Base-by-base conservation (phyloP, 2,329 filamentous ascomycete genomes). In the Aaosphaeria arxii region DNA sequence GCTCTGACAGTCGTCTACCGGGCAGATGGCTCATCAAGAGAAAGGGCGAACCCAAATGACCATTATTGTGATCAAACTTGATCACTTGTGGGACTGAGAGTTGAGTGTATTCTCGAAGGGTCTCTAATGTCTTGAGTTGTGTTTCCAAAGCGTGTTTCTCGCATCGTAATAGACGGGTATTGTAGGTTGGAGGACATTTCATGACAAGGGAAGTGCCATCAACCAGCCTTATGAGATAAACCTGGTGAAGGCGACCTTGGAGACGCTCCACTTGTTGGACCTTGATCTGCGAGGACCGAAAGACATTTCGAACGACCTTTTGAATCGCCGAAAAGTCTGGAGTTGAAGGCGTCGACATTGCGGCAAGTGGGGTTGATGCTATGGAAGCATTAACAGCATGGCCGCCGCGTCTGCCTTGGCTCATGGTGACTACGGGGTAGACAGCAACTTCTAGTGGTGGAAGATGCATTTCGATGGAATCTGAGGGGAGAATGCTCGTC, bases 91-190 rank as follows among this genome's bases (percentile, higher is more conserved):
- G 70, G 6, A 72, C 62, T 5, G 71, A 63, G 7, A 76, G 46
- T 39, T 60, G 57, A 2, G 67, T 64, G 41, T 64, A 64, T 39
- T 69, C 58, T 43, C 56, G 60, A 5, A 77, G 58, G 4, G 68
- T 59, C 44, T 71, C 65, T 4, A 77, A 61, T 2, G 66, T 64
- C 45, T 58, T 59, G 3, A 64, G 62, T 59, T 76, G 73, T 0
- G 63, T 66, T 45, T 71, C 69, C 4, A 77, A 54, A 9, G 66
- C 59, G 32, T 69, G 60, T 42, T 71, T 70, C 53, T 77, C 75
- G 42, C 74, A 70, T 6, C 74, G 69, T 11, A 77, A 63, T 7
- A 74, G 57, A 33, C 72, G 66, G 5, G 66, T 62, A 39, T 63
- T 67, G 47, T 56, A 50, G 31, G 66, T 53, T 17, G 74, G 73